phyloP scores from a whole-genome alignment of 306 rosid species.

The Glycine latifolia region DNA sequence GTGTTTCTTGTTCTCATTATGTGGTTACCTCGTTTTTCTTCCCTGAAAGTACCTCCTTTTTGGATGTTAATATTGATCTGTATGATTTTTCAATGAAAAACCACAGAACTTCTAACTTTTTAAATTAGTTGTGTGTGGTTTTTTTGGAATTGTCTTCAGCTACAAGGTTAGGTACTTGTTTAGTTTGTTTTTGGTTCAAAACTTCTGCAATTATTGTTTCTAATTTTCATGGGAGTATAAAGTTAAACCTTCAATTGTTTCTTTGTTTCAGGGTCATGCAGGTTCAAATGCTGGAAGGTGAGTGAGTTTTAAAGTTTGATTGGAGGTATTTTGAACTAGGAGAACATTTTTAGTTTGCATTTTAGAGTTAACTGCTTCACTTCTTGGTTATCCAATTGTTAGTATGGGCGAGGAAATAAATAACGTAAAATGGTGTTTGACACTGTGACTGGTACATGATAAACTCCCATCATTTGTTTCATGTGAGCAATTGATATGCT shows the following conservation, averaged over 20 bases:
- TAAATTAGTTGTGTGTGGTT: not conserved
- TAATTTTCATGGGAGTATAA: not conserved
- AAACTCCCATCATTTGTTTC: not conserved
- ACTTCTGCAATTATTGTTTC: not conserved
- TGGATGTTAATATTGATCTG: not conserved
- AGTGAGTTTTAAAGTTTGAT: conserved; percentile 38
- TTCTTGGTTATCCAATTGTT: conserved; percentile 23
- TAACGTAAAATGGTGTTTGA: conserved; percentile 2
- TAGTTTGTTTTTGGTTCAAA: conserved; percentile 23
- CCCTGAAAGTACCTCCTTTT: conserved; percentile 6
- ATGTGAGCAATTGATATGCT: conserved; percentile 11
- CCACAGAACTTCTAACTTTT: conserved; percentile 3
- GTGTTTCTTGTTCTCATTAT: not conserved
- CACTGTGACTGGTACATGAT: not conserved
- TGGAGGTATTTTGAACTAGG: conserved; percentile 17
- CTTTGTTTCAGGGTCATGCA: conserved; percentile 49
- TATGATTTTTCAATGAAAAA: conserved; percentile 13
- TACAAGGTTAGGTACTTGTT: conserved; percentile 17
- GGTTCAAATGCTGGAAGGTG: conserved; percentile 49
- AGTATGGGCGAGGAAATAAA: not conserved
- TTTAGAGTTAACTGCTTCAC: conserved; percentile 4
- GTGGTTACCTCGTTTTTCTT: not conserved
- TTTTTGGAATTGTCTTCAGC: conserved; percentile 16
- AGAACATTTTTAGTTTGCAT: conserved; percentile 24
- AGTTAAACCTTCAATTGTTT: conserved; percentile 25